These are phyloP conservation scores for Fusarium marasasianum DNA, from an alignment of 2,329 filamentous ascomycete species.

Conservation along the genomic window DNA sequence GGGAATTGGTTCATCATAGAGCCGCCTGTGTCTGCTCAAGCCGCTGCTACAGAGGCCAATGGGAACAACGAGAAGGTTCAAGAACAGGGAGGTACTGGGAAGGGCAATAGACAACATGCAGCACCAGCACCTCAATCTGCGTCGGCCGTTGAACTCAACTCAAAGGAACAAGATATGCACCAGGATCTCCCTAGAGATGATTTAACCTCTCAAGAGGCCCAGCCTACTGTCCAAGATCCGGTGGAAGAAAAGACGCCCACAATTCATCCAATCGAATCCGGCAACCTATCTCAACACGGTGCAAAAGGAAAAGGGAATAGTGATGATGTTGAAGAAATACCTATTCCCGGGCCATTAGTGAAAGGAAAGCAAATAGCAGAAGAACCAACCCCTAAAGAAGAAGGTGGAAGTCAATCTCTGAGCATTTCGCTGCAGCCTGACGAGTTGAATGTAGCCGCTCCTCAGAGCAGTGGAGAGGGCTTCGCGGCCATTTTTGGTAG, in stretches of 20 bases:
- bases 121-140: neutral
- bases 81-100: accelerated
- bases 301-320: neutral
- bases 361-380: too few species aligned
- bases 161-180: neutral
- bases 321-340: neutral
- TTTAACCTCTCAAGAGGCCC: too few species aligned
- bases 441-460: accelerated
- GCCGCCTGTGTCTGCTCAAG: too few species aligned
- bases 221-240: accelerated
- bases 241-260: accelerated
- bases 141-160: neutral
- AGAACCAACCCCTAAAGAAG: neutral
- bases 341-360: too few species aligned
- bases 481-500: too few species aligned
- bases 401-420: too few species aligned
- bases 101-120: accelerated
- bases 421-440: too few species aligned
- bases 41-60: neutral
- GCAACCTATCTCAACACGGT: neutral
- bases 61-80: neutral
- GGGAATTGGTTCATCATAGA: neutral
- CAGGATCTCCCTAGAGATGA: accelerated
- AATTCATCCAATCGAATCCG: accelerated
- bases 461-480: neutral